These are phyloP conservation scores for Ascochyta koolunga DNA, from an alignment of 2,329 filamentous ascomycete species.

Conservation along the genomic window DNA sequence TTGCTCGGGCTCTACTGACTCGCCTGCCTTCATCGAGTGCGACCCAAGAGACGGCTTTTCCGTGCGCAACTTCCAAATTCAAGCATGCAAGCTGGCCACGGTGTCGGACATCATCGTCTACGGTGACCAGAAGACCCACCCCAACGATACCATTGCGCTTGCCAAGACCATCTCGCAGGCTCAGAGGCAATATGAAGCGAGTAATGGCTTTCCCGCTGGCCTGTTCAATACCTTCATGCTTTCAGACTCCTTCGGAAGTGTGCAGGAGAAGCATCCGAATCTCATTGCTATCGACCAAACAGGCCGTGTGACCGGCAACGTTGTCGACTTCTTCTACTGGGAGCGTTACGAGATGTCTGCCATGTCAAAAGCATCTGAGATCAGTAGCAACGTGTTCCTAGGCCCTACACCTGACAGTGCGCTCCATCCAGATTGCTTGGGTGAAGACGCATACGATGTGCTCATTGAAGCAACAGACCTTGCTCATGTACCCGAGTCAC, in stretches of 20 bases:
- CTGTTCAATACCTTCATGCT: slow-evolving; percentile 86
- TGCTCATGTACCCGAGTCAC: slow-evolving; percentile 74
- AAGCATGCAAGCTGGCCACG: slow-evolving; percentile 83
- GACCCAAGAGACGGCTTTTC: slow-evolving; percentile 93
- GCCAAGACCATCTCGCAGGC: slow-evolving; percentile 72
- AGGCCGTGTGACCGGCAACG: slow-evolving; percentile 74
- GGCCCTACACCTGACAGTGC: slow-evolving; percentile 81
- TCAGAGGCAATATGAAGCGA: slow-evolving; percentile 74
- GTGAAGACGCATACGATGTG: slow-evolving; percentile 73
- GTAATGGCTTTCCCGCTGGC: slow-evolving; percentile 62
- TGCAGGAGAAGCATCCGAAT: slow-evolving; percentile 72
- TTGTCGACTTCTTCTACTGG: slow-evolving; percentile 87
- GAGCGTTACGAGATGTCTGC: slow-evolving; percentile 90
- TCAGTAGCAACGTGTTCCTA: slow-evolving; percentile 86
- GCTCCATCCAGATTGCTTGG: slow-evolving; percentile 48
- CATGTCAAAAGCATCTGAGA: slow-evolving; percentile 90
- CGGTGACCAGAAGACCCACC: slow-evolving; percentile 70
- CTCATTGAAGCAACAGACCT: slow-evolving; percentile 89
- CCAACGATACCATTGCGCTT: slow-evolving; percentile 68
- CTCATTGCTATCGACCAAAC: slow-evolving; percentile 77
- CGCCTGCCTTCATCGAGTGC: slow-evolving; percentile 74
- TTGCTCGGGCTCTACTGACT: slow-evolving; percentile 51
- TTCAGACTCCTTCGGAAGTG: slow-evolving; percentile 50
- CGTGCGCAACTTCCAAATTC: slow-evolving; percentile 96
- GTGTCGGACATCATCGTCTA: slow-evolving; percentile 94